These are phyloP conservation scores for Fraxinus greggii DNA, from an alignment of 305 asterid species.

Conservation along the genomic window DNA sequence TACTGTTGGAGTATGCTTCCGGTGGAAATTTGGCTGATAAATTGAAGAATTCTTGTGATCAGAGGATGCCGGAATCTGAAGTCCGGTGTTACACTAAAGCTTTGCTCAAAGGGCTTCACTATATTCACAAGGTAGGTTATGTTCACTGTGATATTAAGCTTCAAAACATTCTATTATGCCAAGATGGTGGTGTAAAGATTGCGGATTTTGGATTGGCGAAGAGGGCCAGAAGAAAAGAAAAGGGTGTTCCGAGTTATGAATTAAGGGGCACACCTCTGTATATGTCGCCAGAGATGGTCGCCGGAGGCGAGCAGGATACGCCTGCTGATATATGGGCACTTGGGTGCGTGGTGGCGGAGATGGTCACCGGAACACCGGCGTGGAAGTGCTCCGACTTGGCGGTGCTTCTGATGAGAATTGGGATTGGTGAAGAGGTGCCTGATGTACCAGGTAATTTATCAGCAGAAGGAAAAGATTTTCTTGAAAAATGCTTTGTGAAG, in stretches of 20 bases:
- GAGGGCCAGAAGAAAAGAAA: neutral
- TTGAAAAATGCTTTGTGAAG: slow-evolving; percentile 41
- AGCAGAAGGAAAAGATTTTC: slow-evolving; percentile 49
- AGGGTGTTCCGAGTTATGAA: slow-evolving; percentile 23
- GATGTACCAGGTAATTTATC: slow-evolving; percentile 44
- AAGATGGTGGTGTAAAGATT: slow-evolving; percentile 40
- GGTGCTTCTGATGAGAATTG: slow-evolving; percentile 43
- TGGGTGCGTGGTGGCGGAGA: slow-evolving; percentile 44
- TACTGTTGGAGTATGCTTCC: slow-evolving; percentile 64
- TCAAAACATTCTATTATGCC: slow-evolving; percentile 50
- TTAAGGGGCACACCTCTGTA: slow-evolving; percentile 74
- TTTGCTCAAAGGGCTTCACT: slow-evolving; percentile 44
- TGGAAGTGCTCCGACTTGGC: slow-evolving; percentile 41
- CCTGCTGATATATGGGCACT: slow-evolving; percentile 51
- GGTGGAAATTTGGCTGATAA: slow-evolving; percentile 57
- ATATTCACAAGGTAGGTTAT: slow-evolving; percentile 50
- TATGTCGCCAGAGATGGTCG: slow-evolving; percentile 57
- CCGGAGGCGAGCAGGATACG: slow-evolving; percentile 31
- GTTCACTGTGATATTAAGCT: slow-evolving; percentile 76
- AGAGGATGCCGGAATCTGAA: slow-evolving; percentile 34
- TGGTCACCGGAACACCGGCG: slow-evolving; percentile 35
- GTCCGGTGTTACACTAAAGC: slow-evolving; percentile 39
- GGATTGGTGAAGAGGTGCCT: slow-evolving; percentile 47
- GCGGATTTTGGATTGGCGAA: slow-evolving; percentile 77
- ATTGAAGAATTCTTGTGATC: slow-evolving; percentile 27